phyloP scores from a whole-genome alignment of 768 basidiomycete species.

The Russula griseocarnosa region DNA sequence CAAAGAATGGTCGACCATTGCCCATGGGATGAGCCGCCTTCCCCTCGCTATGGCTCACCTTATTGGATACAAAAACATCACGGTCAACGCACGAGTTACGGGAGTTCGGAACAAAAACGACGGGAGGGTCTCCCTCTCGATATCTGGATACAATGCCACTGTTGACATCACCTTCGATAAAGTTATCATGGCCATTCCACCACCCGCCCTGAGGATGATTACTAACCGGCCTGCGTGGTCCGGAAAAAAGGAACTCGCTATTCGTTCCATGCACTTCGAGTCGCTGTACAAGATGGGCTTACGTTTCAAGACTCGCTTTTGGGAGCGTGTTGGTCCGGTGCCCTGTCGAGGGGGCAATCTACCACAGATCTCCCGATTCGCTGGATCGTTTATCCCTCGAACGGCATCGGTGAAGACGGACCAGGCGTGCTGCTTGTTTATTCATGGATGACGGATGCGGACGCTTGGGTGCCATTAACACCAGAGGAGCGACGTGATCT shows the following conservation, averaged over 20 bases:
- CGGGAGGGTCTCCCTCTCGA: conserved; percentile 24
- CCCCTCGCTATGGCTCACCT: conserved; percentile 29
- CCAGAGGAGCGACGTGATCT: conserved; percentile 25
- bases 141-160: background rate
- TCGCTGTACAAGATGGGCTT: conserved; percentile 31
- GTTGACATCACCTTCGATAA: conserved; percentile 28
- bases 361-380: conserved; percentile 28
- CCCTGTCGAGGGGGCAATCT: conserved; percentile 26
- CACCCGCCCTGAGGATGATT: conserved; percentile 31
- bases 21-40: conserved; percentile 30
- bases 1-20: conserved; percentile 29
- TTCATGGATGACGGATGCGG: conserved; percentile 32
- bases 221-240: conserved; percentile 29
- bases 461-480: conserved; percentile 28
- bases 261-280: conserved; percentile 31
- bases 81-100: conserved; percentile 28
- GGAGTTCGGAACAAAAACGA: conserved; percentile 21
- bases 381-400: conserved; percentile 27
- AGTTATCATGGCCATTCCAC: conserved; percentile 30
- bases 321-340: conserved; percentile 20
- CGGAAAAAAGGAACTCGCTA: conserved; percentile 27
- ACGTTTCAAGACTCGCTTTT: conserved; percentile 30
- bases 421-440: conserved; percentile 33
- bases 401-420: conserved; percentile 27
- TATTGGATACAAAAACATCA: conserved; percentile 29